These are phyloP conservation scores for Monilinia laxa DNA, from an alignment of 2,329 filamentous ascomycete genomes.

Conservation along the genomic window DNA sequence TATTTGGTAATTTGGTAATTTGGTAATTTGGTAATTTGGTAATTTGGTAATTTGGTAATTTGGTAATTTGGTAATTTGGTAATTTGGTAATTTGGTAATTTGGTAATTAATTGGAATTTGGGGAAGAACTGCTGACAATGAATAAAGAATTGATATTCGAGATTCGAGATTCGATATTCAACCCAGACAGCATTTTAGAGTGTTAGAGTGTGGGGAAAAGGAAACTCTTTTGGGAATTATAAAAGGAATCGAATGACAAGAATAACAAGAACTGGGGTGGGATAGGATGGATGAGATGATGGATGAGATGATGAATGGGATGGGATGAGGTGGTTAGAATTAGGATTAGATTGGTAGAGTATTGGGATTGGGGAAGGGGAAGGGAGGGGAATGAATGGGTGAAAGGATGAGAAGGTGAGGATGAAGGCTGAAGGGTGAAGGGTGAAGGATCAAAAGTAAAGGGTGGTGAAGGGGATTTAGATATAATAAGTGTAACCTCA, in stretches of 20 bases:
- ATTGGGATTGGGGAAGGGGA: neutral
- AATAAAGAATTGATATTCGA: neutral
- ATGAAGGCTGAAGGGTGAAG: neutral
- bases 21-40: too few relatives aligned
- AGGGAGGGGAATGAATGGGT: too few relatives aligned
- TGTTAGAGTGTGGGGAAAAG: conserved; percentile 21
- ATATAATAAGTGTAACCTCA: too few relatives aligned
- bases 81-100: too few relatives aligned
- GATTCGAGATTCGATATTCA: neutral
- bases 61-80: too few relatives aligned
- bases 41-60: too few relatives aligned
- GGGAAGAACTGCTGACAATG: conserved; percentile 14
- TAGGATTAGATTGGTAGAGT: neutral
- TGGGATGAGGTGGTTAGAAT: neutral
- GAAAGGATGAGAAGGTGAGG: neutral
- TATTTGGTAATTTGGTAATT: too few relatives aligned
- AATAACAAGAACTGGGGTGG: neutral
- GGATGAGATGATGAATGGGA: too few relatives aligned
- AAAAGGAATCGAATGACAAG: conserved; percentile 20
- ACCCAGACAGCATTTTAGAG: conserved; percentile 19
- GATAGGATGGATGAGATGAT: neutral
- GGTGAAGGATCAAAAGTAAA: too few relatives aligned
- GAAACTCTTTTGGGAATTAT: neutral
- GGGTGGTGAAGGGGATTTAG: too few relatives aligned
- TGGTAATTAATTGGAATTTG: neutral